phyloP scores from a whole-genome alignment of 768 basidiomycete species.

The Kwoniella dejecticola region DNA sequence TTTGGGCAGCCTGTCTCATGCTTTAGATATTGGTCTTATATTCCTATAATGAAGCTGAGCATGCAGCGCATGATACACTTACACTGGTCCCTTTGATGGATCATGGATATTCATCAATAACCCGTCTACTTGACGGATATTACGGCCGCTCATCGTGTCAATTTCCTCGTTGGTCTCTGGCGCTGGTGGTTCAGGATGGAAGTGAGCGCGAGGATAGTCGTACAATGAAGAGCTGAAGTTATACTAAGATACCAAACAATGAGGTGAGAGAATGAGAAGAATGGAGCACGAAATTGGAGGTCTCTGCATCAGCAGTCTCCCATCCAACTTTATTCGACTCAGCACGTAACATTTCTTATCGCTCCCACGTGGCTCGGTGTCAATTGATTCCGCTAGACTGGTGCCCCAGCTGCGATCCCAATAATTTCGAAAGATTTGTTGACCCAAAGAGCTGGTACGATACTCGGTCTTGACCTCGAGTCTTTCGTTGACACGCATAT shows the following conservation, averaged over 20 bases:
- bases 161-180: neutral
- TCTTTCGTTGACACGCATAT: too few species aligned
- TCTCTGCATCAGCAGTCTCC: neutral
- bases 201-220: too few species aligned
- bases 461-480: too few species aligned
- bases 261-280: neutral
- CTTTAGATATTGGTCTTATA: too few species aligned
- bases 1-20: conserved; percentile 66
- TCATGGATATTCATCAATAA: conserved; percentile 59
- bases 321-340: conserved; percentile 5
- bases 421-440: conserved; percentile 3
- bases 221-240: too few species aligned
- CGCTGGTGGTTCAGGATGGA: too few species aligned
- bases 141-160: conserved; percentile 50
- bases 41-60: too few species aligned
- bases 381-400: neutral
- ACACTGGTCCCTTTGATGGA: conserved; percentile 59
- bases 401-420: neutral
- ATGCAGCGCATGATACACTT: too few species aligned
- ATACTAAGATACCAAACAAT: too few species aligned
- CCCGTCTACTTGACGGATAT: conserved; percentile 59
- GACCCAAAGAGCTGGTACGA: conserved; percentile 7
- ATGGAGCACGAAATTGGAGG: neutral
- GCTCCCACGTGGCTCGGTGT: neutral
- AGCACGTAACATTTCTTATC: neutral